These are phyloP conservation scores for Jasminum sambac DNA, from an alignment of 257 asterid species.

Conservation along the genomic window DNA sequence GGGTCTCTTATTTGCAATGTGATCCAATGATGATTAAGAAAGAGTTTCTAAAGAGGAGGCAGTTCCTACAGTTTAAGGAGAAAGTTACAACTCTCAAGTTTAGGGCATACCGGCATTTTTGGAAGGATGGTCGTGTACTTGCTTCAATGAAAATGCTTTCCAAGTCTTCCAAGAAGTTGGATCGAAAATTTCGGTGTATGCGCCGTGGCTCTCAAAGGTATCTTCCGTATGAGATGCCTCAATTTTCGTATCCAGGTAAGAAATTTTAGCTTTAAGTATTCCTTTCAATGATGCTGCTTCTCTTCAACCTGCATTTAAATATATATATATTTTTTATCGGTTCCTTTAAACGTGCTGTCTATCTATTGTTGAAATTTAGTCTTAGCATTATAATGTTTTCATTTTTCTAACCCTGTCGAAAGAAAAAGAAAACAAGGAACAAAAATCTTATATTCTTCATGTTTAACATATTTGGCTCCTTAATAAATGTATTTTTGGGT, in stretches of 20 bases:
- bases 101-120: slow-evolving; percentile 70
- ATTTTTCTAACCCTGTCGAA: neutral
- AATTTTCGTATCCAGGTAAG: slow-evolving; percentile 56
- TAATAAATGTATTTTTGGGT: neutral
- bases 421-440: neutral
- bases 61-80: slow-evolving; percentile 58
- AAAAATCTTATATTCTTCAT: neutral
- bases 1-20: slow-evolving; percentile 29
- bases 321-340: neutral
- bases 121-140: slow-evolving; percentile 74
- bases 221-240: slow-evolving; percentile 62
- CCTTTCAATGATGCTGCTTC: slow-evolving; percentile 1
- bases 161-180: slow-evolving; percentile 78
- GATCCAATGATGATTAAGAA: slow-evolving; percentile 43
- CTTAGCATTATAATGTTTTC: neutral
- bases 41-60: slow-evolving; percentile 45
- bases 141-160: slow-evolving; percentile 57
- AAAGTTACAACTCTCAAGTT: slow-evolving; percentile 65
- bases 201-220: slow-evolving; percentile 44
- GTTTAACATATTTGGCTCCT: neutral
- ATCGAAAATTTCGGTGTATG: slow-evolving; percentile 46
- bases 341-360: neutral
- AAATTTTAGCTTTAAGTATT: slow-evolving; percentile 15
- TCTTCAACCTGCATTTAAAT: neutral
- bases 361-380: neutral